Evolutionary conservation across 768 basidiomycete genomes (phyloP), one percentile per base, ranked within the genome.

Genomic region (Sarcomyxa edulis): DNA sequence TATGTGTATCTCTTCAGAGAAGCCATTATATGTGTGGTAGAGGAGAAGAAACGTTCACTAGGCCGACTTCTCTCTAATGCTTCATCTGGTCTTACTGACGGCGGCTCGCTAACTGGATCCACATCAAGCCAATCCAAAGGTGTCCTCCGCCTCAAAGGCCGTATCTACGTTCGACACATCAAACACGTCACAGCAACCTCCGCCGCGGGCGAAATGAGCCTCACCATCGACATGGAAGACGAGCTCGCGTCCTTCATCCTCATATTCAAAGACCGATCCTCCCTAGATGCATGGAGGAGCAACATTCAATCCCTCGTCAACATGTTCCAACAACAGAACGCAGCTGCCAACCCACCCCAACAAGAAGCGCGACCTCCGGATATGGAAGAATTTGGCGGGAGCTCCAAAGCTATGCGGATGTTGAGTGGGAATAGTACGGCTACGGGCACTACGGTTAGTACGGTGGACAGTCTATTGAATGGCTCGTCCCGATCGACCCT

Each of bases 211-310:
- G 94, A 95, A 59, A 73, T 96, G 66, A 94, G 90, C 55, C 71
- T 98, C 45, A 96, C 95, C 4, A 95, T 99, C 53, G 85, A 91
- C 51, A 97, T 99, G 93, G 90, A 93, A 64, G 95, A 98, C 55
- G 91, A 95, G 53, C 68, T 96, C 39, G 94, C 96, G 45, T 88
- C 86, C 35, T 98, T 99, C 64, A 95, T 97, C 60, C 74, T 99
- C 32, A 84, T 92, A 51, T 99, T 96, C 74, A 86, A 84, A 54
- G 90, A 98, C 39, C 79, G 87, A 21, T 68, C 80, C n/a, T 84
- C 84, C 2, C 72, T 96, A 41, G 91, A 97, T 53, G 72, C 84
- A 1, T 98, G 96, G 96, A 82, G 74, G 55, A 73, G 69, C 36
- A 85, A 84, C 41, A 86, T 99, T 46, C 82, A 87, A 53, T 64